Conservation (phyloP, 2,329 filamentous ascomycete species). For the Ceratocystis eucalypticola region DNA sequence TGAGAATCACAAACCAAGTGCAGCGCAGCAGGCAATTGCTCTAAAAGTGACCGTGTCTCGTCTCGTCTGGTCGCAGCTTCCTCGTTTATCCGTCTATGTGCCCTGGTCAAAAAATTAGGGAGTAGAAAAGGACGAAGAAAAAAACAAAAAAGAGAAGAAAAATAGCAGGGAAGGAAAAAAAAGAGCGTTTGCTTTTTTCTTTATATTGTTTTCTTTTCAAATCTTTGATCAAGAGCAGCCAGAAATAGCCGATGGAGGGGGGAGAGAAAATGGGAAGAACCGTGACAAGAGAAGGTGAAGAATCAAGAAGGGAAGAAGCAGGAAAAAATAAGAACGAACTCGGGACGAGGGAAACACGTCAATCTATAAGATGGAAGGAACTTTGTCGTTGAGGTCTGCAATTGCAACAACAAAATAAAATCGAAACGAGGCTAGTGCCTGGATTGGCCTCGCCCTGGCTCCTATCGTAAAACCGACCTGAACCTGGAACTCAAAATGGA, state of each 20-base stretch:
- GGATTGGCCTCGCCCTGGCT: slow-evolving; percentile 16
- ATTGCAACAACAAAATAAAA: slow-evolving; percentile 12
- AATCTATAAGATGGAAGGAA: slow-evolving; percentile 13
- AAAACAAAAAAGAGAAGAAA: slow-evolving; percentile 5
- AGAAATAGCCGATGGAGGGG: no score
- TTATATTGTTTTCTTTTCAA: background rate
- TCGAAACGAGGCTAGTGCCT: slow-evolving; percentile 19
- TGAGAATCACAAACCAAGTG: slow-evolving; percentile 14
- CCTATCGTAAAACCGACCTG: slow-evolving; percentile 15
- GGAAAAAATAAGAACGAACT: slow-evolving; percentile 2
- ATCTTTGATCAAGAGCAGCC: no score
- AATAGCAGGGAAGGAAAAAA: slow-evolving; percentile 5
- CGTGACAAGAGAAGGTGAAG: slow-evolving; percentile 8
- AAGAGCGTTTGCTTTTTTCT: background rate
- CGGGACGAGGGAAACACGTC: background rate
- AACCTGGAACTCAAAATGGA: slow-evolving; percentile 19
- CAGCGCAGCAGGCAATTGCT: slow-evolving; percentile 11
- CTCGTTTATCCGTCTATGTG: slow-evolving; percentile 15
- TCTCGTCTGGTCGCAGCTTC: slow-evolving; percentile 14
- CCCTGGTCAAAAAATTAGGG: slow-evolving; percentile 20
- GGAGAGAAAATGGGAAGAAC: slow-evolving; percentile 3
- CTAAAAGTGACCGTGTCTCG: slow-evolving; percentile 7
- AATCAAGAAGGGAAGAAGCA: slow-evolving; percentile 11
- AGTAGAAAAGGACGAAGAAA: slow-evolving; percentile 7
- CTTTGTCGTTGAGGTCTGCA: slow-evolving; percentile 3